Conservation (phyloP, 2,329 filamentous ascomycete genomes). For the Macrophomina phaseolina region DNA sequence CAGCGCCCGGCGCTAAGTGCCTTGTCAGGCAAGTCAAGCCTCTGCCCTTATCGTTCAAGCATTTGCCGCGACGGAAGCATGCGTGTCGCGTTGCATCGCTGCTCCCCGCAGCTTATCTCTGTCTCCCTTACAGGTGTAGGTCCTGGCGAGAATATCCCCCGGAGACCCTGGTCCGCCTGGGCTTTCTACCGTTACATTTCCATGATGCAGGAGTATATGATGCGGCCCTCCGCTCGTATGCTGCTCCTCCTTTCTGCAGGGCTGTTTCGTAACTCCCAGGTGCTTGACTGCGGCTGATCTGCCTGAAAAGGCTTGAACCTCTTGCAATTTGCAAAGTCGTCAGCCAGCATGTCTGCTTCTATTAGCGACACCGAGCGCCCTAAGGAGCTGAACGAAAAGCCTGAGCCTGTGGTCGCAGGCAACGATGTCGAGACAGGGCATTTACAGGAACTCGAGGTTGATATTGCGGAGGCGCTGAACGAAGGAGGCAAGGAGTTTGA, state of each 20-base stretch:
- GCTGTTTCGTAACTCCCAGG: background rate
- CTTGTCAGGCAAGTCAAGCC: conserved; percentile 16
- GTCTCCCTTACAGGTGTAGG: background rate
- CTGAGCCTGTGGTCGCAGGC: background rate
- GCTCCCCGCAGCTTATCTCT: background rate
- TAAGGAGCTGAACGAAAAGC: conserved; percentile 14
- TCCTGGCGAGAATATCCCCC: background rate
- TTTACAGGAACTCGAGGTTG: conserved; percentile 26
- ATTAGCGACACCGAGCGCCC: conserved; percentile 6
- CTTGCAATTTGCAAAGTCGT: background rate
- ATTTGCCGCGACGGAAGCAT: background rate
- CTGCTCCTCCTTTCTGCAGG: background rate
- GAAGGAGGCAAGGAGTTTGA: conserved; percentile 16
- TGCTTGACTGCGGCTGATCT: background rate
- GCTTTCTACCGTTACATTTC: background rate
- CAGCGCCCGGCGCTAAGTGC: background rate
- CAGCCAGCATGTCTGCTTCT: conserved; percentile 9
- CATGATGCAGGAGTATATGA: background rate
- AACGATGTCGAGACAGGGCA: conserved; percentile 21
- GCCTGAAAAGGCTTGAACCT: background rate
- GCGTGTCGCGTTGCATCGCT: conserved; percentile 1
- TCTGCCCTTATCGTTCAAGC: conserved; percentile 3
- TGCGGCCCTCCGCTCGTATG: background rate
- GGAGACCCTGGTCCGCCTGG: background rate
- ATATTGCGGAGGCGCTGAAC: conserved; percentile 14